phyloP scores from a whole-genome alignment of 73 alveolate genomes.

The Symbiodinium natans region DNA sequence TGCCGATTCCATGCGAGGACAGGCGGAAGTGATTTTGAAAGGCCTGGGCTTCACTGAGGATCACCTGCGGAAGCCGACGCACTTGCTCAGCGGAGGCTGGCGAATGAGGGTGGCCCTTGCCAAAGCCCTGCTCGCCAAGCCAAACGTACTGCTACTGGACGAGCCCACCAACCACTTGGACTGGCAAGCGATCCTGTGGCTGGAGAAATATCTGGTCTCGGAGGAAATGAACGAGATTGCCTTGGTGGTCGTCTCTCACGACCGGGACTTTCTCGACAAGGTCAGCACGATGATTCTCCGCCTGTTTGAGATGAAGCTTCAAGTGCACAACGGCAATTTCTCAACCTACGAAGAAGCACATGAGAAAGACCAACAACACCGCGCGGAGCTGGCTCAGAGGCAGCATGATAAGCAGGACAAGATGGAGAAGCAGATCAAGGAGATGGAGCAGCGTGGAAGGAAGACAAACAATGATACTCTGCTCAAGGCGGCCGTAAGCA shows the following conservation, averaged over 20 bases:
- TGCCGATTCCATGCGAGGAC: conserved; percentile 68
- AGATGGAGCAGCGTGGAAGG: conserved; percentile 60
- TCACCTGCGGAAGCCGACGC: conserved; percentile 92
- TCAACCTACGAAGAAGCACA: conserved; percentile 80
- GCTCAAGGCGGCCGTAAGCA: conserved; percentile 80
- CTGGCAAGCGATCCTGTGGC: conserved; percentile 97
- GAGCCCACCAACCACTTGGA: conserved; percentile 99
- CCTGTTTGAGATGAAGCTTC: conserved; percentile 88
- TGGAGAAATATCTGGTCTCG: conserved; percentile 40
- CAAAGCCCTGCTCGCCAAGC: conserved; percentile 97
- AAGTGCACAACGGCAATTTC: conserved; percentile 69
- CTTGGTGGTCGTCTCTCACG: conserved; percentile 91
- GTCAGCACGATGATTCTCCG: conserved; percentile 77
- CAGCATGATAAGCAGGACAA: conserved; percentile 66
- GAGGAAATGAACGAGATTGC: conserved; percentile 74
- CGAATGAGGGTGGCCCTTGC: conserved; percentile 98
- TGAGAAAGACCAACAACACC: conserved; percentile 80
- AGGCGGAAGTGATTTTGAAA: not conserved
- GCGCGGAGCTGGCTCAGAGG: conserved; percentile 88
- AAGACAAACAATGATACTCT: conserved; percentile 81
- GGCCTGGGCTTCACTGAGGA: conserved; percentile 93
- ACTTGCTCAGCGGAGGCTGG: conserved; percentile 94
- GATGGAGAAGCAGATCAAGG: not conserved
- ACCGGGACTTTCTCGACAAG: conserved; percentile 89
- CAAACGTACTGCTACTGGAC: conserved; percentile 98